Evolutionary conservation across 352 stramenopile species (phyloP).

Genomic region (Phytophthora gonapodyides): DNA sequence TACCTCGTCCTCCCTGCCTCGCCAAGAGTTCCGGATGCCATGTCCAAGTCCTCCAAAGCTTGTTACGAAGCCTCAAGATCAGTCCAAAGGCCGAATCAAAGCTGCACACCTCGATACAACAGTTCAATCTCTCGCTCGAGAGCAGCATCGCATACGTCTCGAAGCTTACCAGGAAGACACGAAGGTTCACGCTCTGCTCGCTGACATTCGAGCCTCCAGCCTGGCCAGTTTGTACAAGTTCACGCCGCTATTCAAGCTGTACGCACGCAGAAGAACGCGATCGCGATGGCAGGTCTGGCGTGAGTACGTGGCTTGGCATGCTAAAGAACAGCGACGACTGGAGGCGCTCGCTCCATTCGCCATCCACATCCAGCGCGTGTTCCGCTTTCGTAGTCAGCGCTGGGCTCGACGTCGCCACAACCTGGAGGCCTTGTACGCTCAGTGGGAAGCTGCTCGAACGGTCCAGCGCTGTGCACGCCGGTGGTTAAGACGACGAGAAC

Average conservation of each 20-base stretch:
- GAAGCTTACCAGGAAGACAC: constrained; percentile 34
- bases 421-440: constrained; percentile 34
- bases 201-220: constrained; percentile 41
- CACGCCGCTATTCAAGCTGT: constrained; percentile 64
- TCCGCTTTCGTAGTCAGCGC: constrained; percentile 47
- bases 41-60: constrained; percentile 20
- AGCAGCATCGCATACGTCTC: constrained; percentile 33
- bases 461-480: constrained; percentile 42
- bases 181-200: constrained; percentile 46
- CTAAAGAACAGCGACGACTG: constrained; percentile 42
- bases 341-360: constrained; percentile 47
- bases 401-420: constrained; percentile 39
- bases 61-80: constrained; percentile 19
- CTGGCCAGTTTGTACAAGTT: constrained; percentile 58
- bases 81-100: constrained; percentile 29
- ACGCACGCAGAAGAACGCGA: constrained; percentile 44
- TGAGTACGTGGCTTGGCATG: constrained; percentile 51
- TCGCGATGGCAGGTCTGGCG: constrained; percentile 46
- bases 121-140: constrained; percentile 30
- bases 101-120: constrained; percentile 18
- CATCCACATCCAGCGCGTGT: constrained; percentile 63
- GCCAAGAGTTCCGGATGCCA: constrained; percentile 25
- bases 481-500: constrained; percentile 34
- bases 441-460: constrained; percentile 43
- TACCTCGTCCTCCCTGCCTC: background rate